phyloP scores from a whole-genome alignment of 495 filamentous ascomycete genomes.

The Extremus antarcticus region DNA sequence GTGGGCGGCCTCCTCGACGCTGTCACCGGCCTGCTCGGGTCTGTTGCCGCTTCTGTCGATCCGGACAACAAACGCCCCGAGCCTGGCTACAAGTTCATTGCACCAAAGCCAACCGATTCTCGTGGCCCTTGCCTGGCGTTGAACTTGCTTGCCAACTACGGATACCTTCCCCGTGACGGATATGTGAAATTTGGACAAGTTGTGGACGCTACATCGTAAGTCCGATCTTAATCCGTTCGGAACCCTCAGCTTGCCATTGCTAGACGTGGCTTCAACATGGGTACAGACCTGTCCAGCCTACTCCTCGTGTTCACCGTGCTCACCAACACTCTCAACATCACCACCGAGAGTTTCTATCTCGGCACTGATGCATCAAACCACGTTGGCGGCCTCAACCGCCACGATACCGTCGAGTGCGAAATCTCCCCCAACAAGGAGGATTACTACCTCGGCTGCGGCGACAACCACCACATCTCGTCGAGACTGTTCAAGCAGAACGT shows the following conservation, averaged over 20 bases:
- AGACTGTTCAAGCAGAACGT: constrained; percentile 26
- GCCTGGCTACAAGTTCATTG: not conserved
- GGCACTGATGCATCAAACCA: constrained; percentile 22
- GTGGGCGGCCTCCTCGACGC: not conserved
- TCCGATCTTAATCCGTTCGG: constrained; percentile 24
- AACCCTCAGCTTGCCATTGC: constrained; percentile 26
- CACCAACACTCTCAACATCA: constrained; percentile 26
- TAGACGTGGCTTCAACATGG: constrained; percentile 33
- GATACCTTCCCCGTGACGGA: constrained; percentile 33
- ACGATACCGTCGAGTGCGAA: constrained; percentile 34
- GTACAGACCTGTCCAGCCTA: constrained; percentile 27
- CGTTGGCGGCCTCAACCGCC: constrained; percentile 31
- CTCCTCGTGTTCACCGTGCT: constrained; percentile 29
- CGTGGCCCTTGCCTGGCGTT: constrained; percentile 41
- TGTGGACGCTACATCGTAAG: constrained; percentile 22
- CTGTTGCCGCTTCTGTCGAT: not conserved
- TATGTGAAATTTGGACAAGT: constrained; percentile 19
- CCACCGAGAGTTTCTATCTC: constrained; percentile 29
- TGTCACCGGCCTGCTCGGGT: not conserved
- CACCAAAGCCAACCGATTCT: constrained; percentile 1
- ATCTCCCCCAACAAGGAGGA: constrained; percentile 33
- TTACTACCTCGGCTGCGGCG: constrained; percentile 29
- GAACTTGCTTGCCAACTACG: constrained; percentile 43
- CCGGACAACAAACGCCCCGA: constrained; percentile 8
- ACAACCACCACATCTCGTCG: constrained; percentile 27